Evolutionary conservation across 495 filamentous ascomycete genomes (phyloP).

Genomic region (Penicillium canescens): DNA sequence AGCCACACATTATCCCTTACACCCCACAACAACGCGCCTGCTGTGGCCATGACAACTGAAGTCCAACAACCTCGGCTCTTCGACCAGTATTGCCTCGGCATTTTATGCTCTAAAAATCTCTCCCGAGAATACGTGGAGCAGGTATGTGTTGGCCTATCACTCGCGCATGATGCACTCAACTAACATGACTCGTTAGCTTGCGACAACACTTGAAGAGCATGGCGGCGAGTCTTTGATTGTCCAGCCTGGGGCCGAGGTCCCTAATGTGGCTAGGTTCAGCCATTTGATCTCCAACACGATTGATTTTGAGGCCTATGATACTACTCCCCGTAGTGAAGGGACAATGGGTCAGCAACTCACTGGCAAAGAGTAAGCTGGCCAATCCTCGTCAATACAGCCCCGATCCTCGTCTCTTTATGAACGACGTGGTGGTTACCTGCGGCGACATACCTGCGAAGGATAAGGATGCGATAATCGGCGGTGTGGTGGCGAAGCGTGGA

Average conservation of each 20-base stretch:
- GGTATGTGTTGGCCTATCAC: conserved; percentile 23
- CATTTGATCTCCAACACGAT: conserved; percentile 83
- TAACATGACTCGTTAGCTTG: conserved; percentile 25
- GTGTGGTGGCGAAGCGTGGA: conserved; percentile 86
- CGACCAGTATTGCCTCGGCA: conserved; percentile 43
- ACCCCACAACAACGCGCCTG: background rate
- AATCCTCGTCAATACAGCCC: conserved; percentile 84
- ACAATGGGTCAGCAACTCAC: conserved; percentile 71
- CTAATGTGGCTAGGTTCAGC: conserved; percentile 62
- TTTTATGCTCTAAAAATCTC: conserved; percentile 51
- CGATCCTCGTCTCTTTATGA: conserved; percentile 88
- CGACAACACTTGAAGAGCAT: conserved; percentile 45
- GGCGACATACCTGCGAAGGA: conserved; percentile 84
- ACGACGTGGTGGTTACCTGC: conserved; percentile 72
- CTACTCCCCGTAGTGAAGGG: conserved; percentile 82
- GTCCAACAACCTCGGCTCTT: conserved; percentile 40
- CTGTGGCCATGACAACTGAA: conserved; percentile 29
- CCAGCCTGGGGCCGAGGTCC: conserved; percentile 41
- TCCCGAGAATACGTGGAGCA: conserved; percentile 42
- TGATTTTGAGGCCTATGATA: conserved; percentile 82
- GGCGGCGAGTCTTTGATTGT: conserved; percentile 53
- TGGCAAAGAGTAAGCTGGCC: conserved; percentile 68
- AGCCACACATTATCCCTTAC: background rate
- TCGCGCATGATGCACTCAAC: conserved; percentile 3
- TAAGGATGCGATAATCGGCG: conserved; percentile 88